Conservation (phyloP, 2,329 filamentous ascomycete species). For the Trichoderma gracile region DNA sequence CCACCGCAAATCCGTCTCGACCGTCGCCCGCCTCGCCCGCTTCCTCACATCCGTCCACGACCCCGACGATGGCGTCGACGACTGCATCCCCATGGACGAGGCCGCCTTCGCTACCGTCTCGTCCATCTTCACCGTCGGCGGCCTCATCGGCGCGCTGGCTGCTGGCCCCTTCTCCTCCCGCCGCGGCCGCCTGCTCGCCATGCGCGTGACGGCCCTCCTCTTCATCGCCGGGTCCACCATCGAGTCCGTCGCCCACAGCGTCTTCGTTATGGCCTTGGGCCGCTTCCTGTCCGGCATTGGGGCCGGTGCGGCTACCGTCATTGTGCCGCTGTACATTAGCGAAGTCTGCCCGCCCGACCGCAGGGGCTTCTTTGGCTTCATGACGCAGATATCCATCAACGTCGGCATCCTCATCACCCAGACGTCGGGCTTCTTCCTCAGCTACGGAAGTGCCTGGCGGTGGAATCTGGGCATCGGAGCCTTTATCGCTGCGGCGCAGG, state of each 20-base stretch:
- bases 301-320: conserved; percentile 85
- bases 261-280: conserved; percentile 69
- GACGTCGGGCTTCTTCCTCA: conserved; percentile 82
- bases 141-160: conserved; percentile 76
- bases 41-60: conserved; percentile 35
- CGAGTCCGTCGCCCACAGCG: conserved; percentile 69
- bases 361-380: conserved; percentile 75
- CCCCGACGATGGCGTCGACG: conserved; percentile 45
- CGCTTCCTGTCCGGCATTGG: conserved; percentile 79
- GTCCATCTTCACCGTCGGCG: conserved; percentile 88
- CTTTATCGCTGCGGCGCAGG: conserved; percentile 66
- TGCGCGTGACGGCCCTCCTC: conserved; percentile 75
- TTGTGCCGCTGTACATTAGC: conserved; percentile 91
- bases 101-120: conserved; percentile 82
- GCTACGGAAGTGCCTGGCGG: conserved; percentile 77
- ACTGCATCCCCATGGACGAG: conserved; percentile 87
- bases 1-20: conserved; percentile 54
- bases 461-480: conserved; percentile 76
- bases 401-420: conserved; percentile 84
- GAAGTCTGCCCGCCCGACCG: conserved; percentile 78
- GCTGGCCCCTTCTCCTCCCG: conserved; percentile 77
- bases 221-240: conserved; percentile 75
- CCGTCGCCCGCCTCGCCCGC: conserved; percentile 33
- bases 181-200: conserved; percentile 72
- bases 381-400: conserved; percentile 94